Evolutionary conservation across 129 eudicot genomes (phyloP), one percentile per base, ranked within the genome.

Genomic region (Artemisia argyi): DNA sequence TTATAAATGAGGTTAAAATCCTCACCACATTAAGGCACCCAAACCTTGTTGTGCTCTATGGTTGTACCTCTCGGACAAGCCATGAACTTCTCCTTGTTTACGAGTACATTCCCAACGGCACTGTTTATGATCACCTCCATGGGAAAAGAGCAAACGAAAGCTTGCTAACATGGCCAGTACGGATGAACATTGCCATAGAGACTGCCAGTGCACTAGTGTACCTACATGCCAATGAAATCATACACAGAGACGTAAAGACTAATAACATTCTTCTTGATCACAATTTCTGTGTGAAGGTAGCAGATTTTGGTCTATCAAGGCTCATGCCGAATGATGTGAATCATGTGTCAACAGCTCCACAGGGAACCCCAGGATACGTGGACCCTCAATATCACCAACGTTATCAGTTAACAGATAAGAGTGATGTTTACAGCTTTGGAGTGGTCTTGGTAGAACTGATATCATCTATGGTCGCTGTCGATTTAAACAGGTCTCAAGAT

Each of bases 391-490:
- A 92, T 67, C 85, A 83, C 68, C 86, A 83, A 65, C 80, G 86
- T 51, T 89, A 87, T 78, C 96, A 87, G 20, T 80, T 92, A 9
- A 89, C 96, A 0, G 88, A 83, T 19, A 92, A 85, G 77, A 89
- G 95, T 66, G 98, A 92, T 60, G 98, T 92, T 48, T 92, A 89
- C 49, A 92, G 98, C 84, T 89, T 92, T 55, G 98, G 98, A 14
- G 96, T 92, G 2, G 95, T 92, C 2, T 81, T 92, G 14, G 59
- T 92, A 30, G 98, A 92, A 75, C 89, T 92, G 11, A 85, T 92
- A 49, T 89, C 96, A 1, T 87, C 98, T 1, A 73, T 89, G 91
- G 88, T 85, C 3, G 96, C 96, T 5, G 86, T 89, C n/a, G 98
- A 92, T 70, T 84, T 88, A 35, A 81, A 52, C 8, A 81, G 97